Conservation (phyloP, 495 filamentous ascomycete genomes). For the Lasiosphaeriaceae sp. region DNA sequence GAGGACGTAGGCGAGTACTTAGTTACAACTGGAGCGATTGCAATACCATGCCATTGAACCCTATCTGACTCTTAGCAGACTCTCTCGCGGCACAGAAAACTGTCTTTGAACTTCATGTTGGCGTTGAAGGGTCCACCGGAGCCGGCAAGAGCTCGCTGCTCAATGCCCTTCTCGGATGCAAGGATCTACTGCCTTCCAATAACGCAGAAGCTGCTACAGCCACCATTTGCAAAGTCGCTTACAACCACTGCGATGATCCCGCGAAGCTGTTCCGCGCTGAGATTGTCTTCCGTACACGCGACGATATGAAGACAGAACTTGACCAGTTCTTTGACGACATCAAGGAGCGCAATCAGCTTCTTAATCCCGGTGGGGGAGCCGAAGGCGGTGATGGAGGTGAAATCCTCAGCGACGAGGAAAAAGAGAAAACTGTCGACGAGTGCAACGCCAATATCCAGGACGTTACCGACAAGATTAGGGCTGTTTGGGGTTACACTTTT, state of each 20-base stretch:
- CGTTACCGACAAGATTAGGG: too few relatives aligned
- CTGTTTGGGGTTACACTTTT: too few relatives aligned
- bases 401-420: slow-evolving; percentile 1
- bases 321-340: slow-evolving; percentile 6
- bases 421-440: not conserved
- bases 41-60: too few relatives aligned
- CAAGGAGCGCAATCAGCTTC: not conserved
- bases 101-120: slow-evolving; percentile 17
- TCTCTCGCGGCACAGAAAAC: not conserved
- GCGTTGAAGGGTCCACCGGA: slow-evolving; percentile 24
- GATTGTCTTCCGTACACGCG: slow-evolving; percentile 12
- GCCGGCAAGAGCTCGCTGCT: slow-evolving; percentile 24
- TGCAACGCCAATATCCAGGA: too few relatives aligned
- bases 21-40: too few relatives aligned
- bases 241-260: slow-evolving; percentile 12
- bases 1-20: too few relatives aligned
- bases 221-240: slow-evolving; percentile 14
- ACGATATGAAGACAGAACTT: slow-evolving; percentile 15
- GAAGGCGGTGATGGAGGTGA: slow-evolving; percentile 5
- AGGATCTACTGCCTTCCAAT: slow-evolving; percentile 21
- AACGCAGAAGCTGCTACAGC: slow-evolving; percentile 21
- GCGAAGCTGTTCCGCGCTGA: slow-evolving; percentile 16
- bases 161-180: slow-evolving; percentile 17
- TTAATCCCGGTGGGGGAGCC: not conserved
- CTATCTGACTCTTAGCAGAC: too few relatives aligned